Evolutionary conservation across 129 eudicot species (phyloP).

Genomic region (Saposhnikovia divaricata): DNA sequence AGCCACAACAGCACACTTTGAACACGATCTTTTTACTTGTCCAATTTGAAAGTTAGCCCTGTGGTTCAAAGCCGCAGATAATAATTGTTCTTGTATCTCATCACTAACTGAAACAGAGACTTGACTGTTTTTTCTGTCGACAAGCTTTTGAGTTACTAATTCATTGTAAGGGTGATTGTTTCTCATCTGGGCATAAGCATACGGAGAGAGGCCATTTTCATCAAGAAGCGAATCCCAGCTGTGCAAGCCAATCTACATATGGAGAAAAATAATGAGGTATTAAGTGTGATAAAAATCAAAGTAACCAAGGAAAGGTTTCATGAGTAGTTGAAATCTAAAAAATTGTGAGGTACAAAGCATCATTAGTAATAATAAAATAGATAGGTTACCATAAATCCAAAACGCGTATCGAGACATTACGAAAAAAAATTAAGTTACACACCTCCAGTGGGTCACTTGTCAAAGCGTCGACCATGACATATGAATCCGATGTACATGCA

Average conservation of each 20-base stretch:
- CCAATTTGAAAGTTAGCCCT: conserved; percentile 18
- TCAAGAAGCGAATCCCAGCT: conserved; percentile 75
- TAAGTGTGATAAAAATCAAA: too few species aligned
- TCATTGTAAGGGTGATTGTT: conserved; percentile 60
- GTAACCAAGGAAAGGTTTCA: too few species aligned
- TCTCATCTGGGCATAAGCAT: conserved; percentile 61
- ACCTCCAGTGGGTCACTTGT: conserved; percentile 85
- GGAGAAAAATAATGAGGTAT: not conserved
- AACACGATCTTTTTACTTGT: conserved; percentile 38
- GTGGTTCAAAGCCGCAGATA: conserved; percentile 11
- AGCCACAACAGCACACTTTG: conserved; percentile 49
- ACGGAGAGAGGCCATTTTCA: conserved; percentile 71
- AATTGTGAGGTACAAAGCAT: not conserved
- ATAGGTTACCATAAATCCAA: not conserved
- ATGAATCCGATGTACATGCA: conserved; percentile 52
- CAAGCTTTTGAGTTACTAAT: conserved; percentile 63
- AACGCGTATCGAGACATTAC: not conserved
- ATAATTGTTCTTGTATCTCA: conserved; percentile 36
- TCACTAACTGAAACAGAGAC: conserved; percentile 47
- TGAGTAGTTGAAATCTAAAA: too few species aligned
- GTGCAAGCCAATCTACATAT: conserved; percentile 54
- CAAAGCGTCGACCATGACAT: conserved; percentile 59
- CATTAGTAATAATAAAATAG: not conserved
- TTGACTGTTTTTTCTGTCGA: conserved; percentile 48
- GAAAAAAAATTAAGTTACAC: not conserved